Conservation (phyloP, 2,329 filamentous ascomycete genomes). For the Monosporascus sp. region DNA sequence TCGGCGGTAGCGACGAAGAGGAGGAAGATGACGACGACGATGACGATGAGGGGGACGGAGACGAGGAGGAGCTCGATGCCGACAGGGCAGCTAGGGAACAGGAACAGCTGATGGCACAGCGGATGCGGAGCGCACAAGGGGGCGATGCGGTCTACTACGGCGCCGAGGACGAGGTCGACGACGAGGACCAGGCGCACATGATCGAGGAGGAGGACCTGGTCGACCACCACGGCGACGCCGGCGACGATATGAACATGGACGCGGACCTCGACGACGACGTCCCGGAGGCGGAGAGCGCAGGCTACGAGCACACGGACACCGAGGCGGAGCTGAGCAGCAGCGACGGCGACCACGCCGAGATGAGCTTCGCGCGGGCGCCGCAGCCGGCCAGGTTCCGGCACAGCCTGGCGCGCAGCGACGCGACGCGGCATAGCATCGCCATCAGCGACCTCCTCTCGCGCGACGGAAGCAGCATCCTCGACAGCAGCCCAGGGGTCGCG, state of each 20-base stretch:
- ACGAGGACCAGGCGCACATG: conserved; percentile 53
- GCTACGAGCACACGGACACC: conserved; percentile 75
- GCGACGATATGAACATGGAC: conserved; percentile 52
- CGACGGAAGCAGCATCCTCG: conserved; percentile 53
- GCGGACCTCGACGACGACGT: conserved; percentile 69
- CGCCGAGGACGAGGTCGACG: conserved; percentile 49
- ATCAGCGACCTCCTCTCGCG: conserved; percentile 51
- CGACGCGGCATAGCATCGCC: conserved; percentile 49
- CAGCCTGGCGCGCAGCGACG: conserved; percentile 36
- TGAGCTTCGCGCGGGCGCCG: conserved; percentile 34
- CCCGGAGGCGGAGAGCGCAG: conserved; percentile 57
- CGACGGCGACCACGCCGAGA: conserved; percentile 26
- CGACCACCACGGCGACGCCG: conserved; percentile 26
- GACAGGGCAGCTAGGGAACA: conserved; percentile 23
- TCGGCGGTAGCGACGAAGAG: conserved; percentile 39
- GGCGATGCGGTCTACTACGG: conserved; percentile 60
- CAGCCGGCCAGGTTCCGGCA: conserved; percentile 28
- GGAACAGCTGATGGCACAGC: conserved; percentile 41
- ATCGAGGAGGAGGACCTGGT: conserved; percentile 59
- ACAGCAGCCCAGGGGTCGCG: conserved; percentile 48
- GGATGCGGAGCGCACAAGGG: conserved; percentile 42
- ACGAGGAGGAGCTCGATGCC: conserved; percentile 26
- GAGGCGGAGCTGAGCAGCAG: conserved; percentile 58
- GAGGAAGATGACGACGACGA: conserved; percentile 32
- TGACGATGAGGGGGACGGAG: conserved; percentile 31